Percentiles rank a stretch among this genome's conserved stretches.
phyloP scores from a whole-genome alignment of 768 basidiomycete genomes.

The Asterophora parasitica region DNA sequence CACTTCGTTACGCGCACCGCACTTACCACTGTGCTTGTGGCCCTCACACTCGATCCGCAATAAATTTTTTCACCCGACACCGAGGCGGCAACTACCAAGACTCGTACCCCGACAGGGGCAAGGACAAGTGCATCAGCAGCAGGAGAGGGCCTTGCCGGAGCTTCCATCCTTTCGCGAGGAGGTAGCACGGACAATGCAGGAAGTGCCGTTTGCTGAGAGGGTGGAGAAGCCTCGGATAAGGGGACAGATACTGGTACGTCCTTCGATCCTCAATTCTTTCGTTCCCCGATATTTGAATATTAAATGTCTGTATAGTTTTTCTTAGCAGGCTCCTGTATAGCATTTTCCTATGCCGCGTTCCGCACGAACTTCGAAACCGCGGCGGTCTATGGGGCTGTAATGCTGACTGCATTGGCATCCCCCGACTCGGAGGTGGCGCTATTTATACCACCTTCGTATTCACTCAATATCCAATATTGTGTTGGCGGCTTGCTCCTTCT shows the following conservation, averaged over 20 bases:
- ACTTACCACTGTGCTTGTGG: not conserved
- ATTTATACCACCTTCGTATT: slow-evolving; percentile 71
- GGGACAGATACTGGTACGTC: slow-evolving; percentile 50
- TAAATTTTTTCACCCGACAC: slow-evolving; percentile 7
- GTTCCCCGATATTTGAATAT: not conserved
- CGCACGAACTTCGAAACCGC: slow-evolving; percentile 67
- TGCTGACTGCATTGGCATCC: slow-evolving; percentile 73
- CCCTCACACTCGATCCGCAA: slow-evolving; percentile 8
- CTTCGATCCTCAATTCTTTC: not conserved
- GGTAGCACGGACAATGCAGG: slow-evolving; percentile 24
- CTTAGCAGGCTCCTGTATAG: slow-evolving; percentile 41
- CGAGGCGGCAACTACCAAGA: not conserved
- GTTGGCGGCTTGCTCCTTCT: slow-evolving; percentile 66
- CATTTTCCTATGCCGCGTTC: slow-evolving; percentile 47
- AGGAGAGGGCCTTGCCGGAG: slow-evolving; percentile 21
- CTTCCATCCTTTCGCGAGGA: slow-evolving; percentile 36
- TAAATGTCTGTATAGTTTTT: slow-evolving; percentile 47
- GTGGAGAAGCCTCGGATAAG: slow-evolving; percentile 45
- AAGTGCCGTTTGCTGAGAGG: slow-evolving; percentile 40
- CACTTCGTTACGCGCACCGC: not conserved
- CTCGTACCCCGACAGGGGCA: no score
- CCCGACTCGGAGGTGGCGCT: slow-evolving; percentile 74
- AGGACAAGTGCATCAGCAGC: no score
- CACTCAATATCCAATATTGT: slow-evolving; percentile 77
- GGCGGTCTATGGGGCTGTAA: slow-evolving; percentile 75